A percentile compares a stretch with the other conserved stretches of the same genome.
These are phyloP conservation scores for Pugionium cornutum DNA, from an alignment of 345 rosid genomes.

Conservation along the genomic window DNA sequence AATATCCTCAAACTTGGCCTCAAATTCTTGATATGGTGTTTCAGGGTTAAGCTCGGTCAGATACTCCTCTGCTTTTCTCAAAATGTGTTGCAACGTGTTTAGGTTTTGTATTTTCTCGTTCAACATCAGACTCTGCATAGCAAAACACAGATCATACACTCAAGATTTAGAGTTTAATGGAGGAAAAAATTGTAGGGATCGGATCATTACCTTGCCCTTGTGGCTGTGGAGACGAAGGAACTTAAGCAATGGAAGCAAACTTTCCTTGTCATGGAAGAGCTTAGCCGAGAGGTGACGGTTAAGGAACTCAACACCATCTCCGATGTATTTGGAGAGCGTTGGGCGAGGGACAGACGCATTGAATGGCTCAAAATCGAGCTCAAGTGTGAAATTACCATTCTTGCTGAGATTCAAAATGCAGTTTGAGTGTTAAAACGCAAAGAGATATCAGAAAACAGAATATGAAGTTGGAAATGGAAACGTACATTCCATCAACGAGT, in stretches of 20 bases:
- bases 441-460: neutral
- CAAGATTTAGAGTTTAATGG: neutral
- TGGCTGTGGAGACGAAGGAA: slow-evolving; percentile 83
- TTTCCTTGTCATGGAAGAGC: slow-evolving; percentile 94
- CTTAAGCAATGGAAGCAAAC: slow-evolving; percentile 85
- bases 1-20: slow-evolving; percentile 81
- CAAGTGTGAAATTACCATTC: slow-evolving; percentile 83
- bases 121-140: slow-evolving; percentile 76
- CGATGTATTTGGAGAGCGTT: slow-evolving; percentile 80
- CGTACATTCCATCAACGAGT: slow-evolving; percentile 89
- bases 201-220: slow-evolving; percentile 64
- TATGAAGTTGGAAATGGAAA: neutral
- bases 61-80: slow-evolving; percentile 91
- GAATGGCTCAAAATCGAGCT: slow-evolving; percentile 95
- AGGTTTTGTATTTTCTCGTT: slow-evolving; percentile 69
- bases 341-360: slow-evolving; percentile 88
- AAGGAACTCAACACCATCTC: slow-evolving; percentile 96
- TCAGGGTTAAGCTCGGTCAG: slow-evolving; percentile 50
- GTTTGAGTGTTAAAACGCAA: neutral
- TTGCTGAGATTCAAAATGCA: slow-evolving; percentile 44
- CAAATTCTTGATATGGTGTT: slow-evolving; percentile 64
- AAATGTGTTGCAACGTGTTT: slow-evolving; percentile 61
- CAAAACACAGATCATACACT: neutral
- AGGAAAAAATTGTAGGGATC: neutral
- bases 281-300: slow-evolving; percentile 95